Base-by-base conservation (phyloP, 768 basidiomycete species). In the Chlorophyllum brunneum region DNA sequence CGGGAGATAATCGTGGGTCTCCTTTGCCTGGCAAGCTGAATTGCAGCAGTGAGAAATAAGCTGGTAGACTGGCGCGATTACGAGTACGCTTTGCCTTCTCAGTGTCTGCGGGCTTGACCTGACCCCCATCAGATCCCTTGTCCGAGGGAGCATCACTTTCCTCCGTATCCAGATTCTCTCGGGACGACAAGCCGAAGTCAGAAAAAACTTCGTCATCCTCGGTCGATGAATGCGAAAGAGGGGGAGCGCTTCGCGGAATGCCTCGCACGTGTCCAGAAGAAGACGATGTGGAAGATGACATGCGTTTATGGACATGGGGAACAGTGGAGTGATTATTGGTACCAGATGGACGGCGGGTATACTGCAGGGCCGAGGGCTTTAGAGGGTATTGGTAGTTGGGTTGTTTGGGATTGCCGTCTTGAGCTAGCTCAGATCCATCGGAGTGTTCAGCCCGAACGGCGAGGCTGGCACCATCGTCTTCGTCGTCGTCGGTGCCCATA, bases 1-100 rank as follows among this genome's bases (percentile, higher is more conserved):
- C 50, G 58, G 76, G 70, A 47, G 80, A 72, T 39, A 70, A 53
- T 59, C 66, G 65, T 43, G 65, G 57, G 43, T 67, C 61, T 22
- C 62, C 54, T 9, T 56, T 63, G 29, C 62, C 55, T 15, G 72
- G 59, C 43, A 73, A 74, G 57, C 67, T 70, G 58, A 82, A 70
- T 63, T 82, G 79, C 33, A 90, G 75, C 53, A 88, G 74, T 41
- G 85, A 87, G 65, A 90, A 90, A 67, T 82, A 87, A 16, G 85
- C 79, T 18, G 87, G 87, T 24, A 90, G 77, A 63, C 82, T 85
- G 39, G 82, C 81, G 64, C 87, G 85, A 65, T 82, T 86, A 60
- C 80, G 82, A 59, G 67, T 73, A 54, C 72, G 75, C 68, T 73
- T 80, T 51, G 73, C 48, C 64, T 70, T 76, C 56, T 70, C 56